These are phyloP conservation scores for Raphanus hybrid DNA, from an alignment of 441 rosid genomes.

Conservation along the genomic window DNA sequence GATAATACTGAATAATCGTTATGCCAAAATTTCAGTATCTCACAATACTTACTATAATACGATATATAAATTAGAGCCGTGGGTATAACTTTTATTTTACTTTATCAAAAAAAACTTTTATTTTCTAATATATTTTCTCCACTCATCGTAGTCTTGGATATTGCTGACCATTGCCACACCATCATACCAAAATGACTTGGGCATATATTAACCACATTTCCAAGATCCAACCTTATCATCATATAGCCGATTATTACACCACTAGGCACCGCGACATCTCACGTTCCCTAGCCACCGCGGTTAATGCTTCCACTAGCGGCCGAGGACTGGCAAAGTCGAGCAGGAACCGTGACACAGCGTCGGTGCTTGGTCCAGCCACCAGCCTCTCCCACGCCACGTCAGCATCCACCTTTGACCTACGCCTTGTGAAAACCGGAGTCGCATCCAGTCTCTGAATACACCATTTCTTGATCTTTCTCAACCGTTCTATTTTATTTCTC, in stretches of 20 bases:
- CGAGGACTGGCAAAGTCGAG: conserved; percentile 30
- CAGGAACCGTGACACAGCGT: conserved; percentile 54
- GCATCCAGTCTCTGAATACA: conserved; percentile 68
- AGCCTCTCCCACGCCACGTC: conserved; percentile 66
- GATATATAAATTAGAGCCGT: conserved; percentile 14
- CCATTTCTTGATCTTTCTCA: conserved; percentile 62
- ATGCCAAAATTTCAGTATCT: conserved; percentile 45
- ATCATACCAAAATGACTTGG: neutral
- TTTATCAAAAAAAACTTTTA: too few relatives aligned
- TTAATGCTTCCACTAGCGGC: conserved; percentile 16
- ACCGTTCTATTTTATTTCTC: conserved; percentile 61
- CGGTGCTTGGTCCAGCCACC: conserved; percentile 56
- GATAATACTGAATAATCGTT: conserved; percentile 39
- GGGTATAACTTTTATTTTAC: conserved; percentile 9
- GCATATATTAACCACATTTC: conserved; percentile 15
- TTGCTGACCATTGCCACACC: conserved; percentile 15
- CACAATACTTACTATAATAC: conserved; percentile 19
- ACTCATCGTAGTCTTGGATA: conserved; percentile 14
- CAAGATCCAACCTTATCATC: neutral
- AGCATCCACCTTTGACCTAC: conserved; percentile 48
- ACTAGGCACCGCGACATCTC: conserved; percentile 43
- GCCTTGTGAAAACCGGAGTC: conserved; percentile 53
- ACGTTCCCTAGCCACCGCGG: conserved; percentile 25
- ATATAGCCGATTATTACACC: conserved; percentile 29
- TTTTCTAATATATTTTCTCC: conserved; percentile 7